phyloP scores from a whole-genome alignment of 2,329 filamentous ascomycete species.

The Fusarium denticulatum region DNA sequence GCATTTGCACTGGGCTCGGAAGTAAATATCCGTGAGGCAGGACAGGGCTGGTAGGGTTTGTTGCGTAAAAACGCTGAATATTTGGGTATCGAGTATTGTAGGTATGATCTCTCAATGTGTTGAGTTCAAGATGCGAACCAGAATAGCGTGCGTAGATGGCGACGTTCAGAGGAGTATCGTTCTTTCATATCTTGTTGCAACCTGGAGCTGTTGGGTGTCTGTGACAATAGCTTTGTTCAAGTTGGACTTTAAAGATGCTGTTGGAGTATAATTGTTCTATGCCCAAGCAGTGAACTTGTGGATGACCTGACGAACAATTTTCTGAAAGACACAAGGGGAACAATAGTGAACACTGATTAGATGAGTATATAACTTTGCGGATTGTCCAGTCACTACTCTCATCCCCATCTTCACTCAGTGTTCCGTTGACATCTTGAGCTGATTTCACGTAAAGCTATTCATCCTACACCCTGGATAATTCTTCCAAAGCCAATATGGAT shows the following conservation, averaged over 20 bases:
- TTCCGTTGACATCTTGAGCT: neutral
- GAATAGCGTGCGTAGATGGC: conserved; percentile 3
- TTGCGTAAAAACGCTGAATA: conserved; percentile 17
- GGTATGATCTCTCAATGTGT: conserved; percentile 26
- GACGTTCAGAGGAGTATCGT: neutral
- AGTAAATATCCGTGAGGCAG: conserved; percentile 21
- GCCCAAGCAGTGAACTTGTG: neutral
- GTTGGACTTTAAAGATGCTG: neutral
- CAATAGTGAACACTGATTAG: neutral
- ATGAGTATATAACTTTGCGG: neutral
- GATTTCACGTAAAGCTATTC: neutral
- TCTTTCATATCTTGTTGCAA: neutral
- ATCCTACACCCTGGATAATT: neutral
- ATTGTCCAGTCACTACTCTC: too few species aligned
- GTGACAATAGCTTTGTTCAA: neutral
- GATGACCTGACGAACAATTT: neutral
- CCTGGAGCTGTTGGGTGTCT: neutral
- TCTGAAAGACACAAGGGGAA: neutral
- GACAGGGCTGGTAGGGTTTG: conserved; percentile 1
- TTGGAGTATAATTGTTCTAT: neutral
- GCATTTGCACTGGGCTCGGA: conserved; percentile 26
- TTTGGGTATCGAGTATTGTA: conserved; percentile 27
- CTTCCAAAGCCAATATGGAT: neutral
- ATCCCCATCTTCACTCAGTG: neutral
- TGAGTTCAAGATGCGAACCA: conserved; percentile 11